Evolutionary conservation across 345 rosid species (phyloP), one percentile per base, ranked within the genome.

Genomic region (Acer saccharum): DNA sequence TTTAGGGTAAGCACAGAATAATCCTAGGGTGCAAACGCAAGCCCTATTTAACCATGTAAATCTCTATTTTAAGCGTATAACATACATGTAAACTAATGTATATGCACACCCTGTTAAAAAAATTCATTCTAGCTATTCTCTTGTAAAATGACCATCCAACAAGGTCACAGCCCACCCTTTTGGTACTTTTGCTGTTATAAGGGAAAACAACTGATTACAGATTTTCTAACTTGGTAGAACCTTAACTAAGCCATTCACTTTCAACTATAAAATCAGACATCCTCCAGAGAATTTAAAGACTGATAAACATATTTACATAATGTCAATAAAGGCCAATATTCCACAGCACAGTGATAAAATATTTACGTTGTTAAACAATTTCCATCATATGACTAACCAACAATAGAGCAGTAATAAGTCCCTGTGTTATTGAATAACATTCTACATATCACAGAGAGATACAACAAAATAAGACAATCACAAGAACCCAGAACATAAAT

Each of bases 71-170:
- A 48, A 63, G 75, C 61, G 41, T 71, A 72, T 43, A 35, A 74
- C 52, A 83, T 74, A 80, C 75, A 62, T 71, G 75, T 69, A 77
- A 74, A 80, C 44, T 41, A 68, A 68, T 65, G 41, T 61, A 71
- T 25, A 77, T 63, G 25, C 41, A 23, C 66, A 69, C 55, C 68
- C 55, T 20, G 41, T 41, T 4, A 68, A 64, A 67, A 17, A 67
- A 17, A 8, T 29, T 14, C 46, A 50, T 32, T 67, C 20, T 48
- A 76, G 72, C 65, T 5, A 52, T 55, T 35, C 54, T 66, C 52
- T 46, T 57, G 70, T 17, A 18, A 23, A 25, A 61, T 25, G 44
- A 41, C 35, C 1, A 5, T 63, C 69, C 20, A 44, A 44, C 41
- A 63, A 39, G 68, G 17, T 25, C 20, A 17, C 12, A 23, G n/a